Percentiles rank a stretch among this genome's conserved stretches.
Conservation (phyloP, 495 filamentous ascomycete genomes). For the Xylaria curta region DNA sequence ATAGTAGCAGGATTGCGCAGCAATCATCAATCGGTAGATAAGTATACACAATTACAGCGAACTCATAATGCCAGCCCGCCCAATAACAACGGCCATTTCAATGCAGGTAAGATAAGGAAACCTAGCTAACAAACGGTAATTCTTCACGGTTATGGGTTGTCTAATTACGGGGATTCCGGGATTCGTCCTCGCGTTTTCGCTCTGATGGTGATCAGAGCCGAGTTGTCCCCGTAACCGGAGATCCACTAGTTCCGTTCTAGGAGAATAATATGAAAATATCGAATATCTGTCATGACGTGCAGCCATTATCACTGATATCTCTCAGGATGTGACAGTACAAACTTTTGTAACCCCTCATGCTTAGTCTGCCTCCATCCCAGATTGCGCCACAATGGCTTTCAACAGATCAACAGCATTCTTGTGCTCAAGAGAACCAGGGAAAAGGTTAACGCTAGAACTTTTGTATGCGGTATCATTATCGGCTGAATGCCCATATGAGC, state of each 20-base stretch:
- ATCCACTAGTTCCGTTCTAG: background rate
- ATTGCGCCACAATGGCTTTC: background rate
- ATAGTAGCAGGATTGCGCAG: background rate
- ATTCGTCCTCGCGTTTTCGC: background rate
- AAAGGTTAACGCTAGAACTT: too few species aligned
- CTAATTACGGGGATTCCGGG: background rate
- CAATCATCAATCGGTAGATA: background rate
- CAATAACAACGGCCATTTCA: background rate
- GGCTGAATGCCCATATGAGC: too few species aligned
- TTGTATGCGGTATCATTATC: too few species aligned
- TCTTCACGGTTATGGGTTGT: background rate
- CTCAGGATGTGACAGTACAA: background rate
- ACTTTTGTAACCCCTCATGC: background rate
- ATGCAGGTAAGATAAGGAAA: background rate
- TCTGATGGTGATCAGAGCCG: background rate
- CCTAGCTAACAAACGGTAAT: background rate
- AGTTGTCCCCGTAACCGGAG: background rate
- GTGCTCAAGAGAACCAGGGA: background rate
- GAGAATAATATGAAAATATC: background rate
- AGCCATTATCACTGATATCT: background rate
- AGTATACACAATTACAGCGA: background rate
- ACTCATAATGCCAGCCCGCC: too few species aligned
- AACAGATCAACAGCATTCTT: background rate
- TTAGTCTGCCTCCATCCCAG: background rate
- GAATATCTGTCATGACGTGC: background rate